Conservation (phyloP, 257 asterid genomes). For the Gentiana macrophylla region DNA sequence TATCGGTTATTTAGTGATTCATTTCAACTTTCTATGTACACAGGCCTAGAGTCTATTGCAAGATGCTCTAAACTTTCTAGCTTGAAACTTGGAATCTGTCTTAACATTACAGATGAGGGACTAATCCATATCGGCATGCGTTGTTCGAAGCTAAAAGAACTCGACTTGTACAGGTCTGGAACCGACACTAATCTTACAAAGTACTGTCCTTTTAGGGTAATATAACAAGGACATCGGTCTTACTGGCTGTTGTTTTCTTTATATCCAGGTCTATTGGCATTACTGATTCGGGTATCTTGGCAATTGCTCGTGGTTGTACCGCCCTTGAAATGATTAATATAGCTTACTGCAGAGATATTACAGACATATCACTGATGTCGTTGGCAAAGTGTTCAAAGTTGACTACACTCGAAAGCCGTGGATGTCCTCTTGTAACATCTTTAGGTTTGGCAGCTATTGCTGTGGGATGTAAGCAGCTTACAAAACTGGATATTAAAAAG, state of each 20-base stretch:
- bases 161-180: slow-evolving; percentile 71
- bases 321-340: slow-evolving; percentile 60
- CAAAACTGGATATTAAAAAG: slow-evolving; percentile 63
- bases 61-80: slow-evolving; percentile 49
- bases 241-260: slow-evolving; percentile 8
- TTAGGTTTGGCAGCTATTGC: slow-evolving; percentile 67
- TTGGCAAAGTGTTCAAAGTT: slow-evolving; percentile 63
- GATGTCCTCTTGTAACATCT: slow-evolving; percentile 66
- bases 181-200: background rate
- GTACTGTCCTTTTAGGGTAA: background rate
- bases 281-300: slow-evolving; percentile 49
- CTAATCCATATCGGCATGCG: slow-evolving; percentile 50
- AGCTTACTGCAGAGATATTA: slow-evolving; percentile 52
- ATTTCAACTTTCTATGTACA: slow-evolving; percentile 4
- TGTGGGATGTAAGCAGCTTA: slow-evolving; percentile 61
- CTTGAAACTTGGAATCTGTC: slow-evolving; percentile 73
- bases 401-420: slow-evolving; percentile 65
- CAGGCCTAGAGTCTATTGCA: slow-evolving; percentile 69
- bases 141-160: slow-evolving; percentile 65
- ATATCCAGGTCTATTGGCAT: slow-evolving; percentile 64
- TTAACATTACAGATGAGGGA: slow-evolving; percentile 59
- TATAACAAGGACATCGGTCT: background rate
- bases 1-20: background rate
- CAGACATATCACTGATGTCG: slow-evolving; percentile 51
- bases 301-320: slow-evolving; percentile 61